A percentile compares a stretch with the other conserved stretches of the same genome.
Evolutionary conservation across 768 basidiomycete species (phyloP).

Genomic region (Pisolithus microcarpus): DNA sequence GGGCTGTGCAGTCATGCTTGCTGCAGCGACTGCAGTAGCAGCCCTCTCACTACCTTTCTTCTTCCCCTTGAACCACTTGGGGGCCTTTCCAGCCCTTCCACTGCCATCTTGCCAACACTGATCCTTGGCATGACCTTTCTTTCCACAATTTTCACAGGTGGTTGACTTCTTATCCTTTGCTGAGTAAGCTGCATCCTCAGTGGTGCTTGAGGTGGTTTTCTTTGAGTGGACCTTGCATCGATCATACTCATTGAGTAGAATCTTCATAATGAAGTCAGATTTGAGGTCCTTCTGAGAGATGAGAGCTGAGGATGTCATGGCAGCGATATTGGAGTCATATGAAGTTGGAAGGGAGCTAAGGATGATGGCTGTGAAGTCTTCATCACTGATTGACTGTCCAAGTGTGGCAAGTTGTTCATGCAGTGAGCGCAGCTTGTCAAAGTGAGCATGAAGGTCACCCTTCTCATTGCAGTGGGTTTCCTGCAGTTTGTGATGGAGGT

Average conservation of each 20-base stretch:
- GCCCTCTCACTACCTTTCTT: too few species aligned
- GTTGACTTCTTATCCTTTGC: not conserved
- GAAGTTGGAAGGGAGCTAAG: conserved; percentile 28
- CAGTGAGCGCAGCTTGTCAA: conserved; percentile 22
- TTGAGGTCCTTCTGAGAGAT: conserved; percentile 4
- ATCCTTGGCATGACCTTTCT: not conserved
- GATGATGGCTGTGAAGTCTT: conserved; percentile 14
- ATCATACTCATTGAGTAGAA: not conserved
- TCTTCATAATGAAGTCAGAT: not conserved
- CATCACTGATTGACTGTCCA: conserved; percentile 17
- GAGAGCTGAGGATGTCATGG: conserved; percentile 15
- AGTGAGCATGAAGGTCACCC: conserved; percentile 28
- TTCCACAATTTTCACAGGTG: not conserved
- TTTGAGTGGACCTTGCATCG: not conserved
- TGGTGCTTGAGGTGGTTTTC: not conserved
- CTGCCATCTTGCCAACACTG: not conserved
- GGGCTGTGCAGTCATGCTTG: too few species aligned
- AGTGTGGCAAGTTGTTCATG: conserved; percentile 28
- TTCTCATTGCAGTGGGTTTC: conserved; percentile 10
- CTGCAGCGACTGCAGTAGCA: too few species aligned
- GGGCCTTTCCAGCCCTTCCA: not conserved
- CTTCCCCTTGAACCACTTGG: not conserved
- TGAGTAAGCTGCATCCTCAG: not conserved
- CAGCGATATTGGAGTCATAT: conserved; percentile 26
- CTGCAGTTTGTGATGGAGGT: not conserved